These are phyloP conservation scores for Albugo laibachii DNA, from an alignment of 352 stramenopile species.

Conservation along the genomic window DNA sequence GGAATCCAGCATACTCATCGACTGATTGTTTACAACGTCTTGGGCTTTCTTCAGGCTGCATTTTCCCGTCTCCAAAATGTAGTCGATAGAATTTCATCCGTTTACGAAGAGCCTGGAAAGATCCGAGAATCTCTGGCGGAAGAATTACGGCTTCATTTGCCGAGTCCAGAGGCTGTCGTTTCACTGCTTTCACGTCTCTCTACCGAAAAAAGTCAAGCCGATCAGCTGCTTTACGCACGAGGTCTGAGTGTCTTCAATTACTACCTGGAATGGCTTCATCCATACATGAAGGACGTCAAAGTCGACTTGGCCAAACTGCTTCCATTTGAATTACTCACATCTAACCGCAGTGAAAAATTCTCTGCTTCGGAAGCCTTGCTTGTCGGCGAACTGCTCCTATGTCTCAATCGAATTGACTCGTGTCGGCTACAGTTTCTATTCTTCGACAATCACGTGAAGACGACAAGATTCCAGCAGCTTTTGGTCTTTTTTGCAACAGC, in stretches of 20 bases:
- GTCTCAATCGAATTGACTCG: constrained; percentile 36
- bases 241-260: constrained; percentile 50
- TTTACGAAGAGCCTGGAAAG: constrained; percentile 5
- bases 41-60: constrained; percentile 40
- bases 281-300: constrained; percentile 63
- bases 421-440: constrained; percentile 37
- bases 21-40: constrained; percentile 49
- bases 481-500: constrained; percentile 29
- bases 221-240: constrained; percentile 44
- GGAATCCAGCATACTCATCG: constrained; percentile 55
- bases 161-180: constrained; percentile 55
- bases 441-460: constrained; percentile 5
- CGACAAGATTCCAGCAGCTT: constrained; percentile 47
- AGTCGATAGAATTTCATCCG: constrained; percentile 17
- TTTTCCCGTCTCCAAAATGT: constrained; percentile 28
- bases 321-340: constrained; percentile 25
- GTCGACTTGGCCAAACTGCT: constrained; percentile 74
- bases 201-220: constrained; percentile 12
- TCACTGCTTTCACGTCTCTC: constrained; percentile 65
- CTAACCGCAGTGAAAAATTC: neutral
- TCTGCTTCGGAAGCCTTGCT: constrained; percentile 24
- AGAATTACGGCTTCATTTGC: constrained; percentile 44
- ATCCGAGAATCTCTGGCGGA: constrained; percentile 15
- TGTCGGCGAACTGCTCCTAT: constrained; percentile 46
- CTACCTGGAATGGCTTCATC: constrained; percentile 52